Evolutionary conservation across 257 asterid species (phyloP).

Genomic region (Penstemon barbatus): DNA sequence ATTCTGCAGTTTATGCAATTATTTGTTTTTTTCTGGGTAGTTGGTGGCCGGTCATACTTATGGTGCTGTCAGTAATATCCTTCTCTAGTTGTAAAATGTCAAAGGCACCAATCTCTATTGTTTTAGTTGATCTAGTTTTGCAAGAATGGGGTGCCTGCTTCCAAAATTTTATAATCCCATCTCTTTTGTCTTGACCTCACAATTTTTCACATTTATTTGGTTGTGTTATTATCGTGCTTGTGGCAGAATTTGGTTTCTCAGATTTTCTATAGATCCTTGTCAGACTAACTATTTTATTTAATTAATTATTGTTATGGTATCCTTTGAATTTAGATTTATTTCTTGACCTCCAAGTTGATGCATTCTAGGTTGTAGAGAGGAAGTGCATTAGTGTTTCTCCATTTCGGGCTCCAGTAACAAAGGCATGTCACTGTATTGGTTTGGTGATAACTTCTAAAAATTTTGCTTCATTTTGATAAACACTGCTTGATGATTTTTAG

Average conservation of each 20-base stretch:
- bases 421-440: constrained; percentile 30
- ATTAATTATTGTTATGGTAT: background rate
- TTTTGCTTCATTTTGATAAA: background rate
- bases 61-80: constrained; percentile 5
- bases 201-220: constrained; percentile 5
- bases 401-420: constrained; percentile 32
- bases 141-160: constrained; percentile 14
- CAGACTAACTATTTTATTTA: background rate
- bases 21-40: constrained; percentile 6
- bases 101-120: background rate
- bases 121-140: constrained; percentile 16
- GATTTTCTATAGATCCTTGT: constrained; percentile 16
- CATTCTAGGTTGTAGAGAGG: constrained; percentile 32
- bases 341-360: constrained; percentile 21
- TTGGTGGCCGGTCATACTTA: background rate
- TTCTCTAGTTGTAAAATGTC: constrained; percentile 18
- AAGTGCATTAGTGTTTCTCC: constrained; percentile 37
- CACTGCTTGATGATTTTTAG: constrained; percentile 1
- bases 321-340: constrained; percentile 12
- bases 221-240: constrained; percentile 16
- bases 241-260: constrained; percentile 6
- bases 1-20: constrained; percentile 8
- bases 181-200: constrained; percentile 8
- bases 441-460: constrained; percentile 16
- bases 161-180: constrained; percentile 12